Percentiles rank a stretch among this genome's conserved stretches.
These are phyloP conservation scores for Hygrophila difformis DNA, from an alignment of 257 asterid genomes.

Conservation along the genomic window DNA sequence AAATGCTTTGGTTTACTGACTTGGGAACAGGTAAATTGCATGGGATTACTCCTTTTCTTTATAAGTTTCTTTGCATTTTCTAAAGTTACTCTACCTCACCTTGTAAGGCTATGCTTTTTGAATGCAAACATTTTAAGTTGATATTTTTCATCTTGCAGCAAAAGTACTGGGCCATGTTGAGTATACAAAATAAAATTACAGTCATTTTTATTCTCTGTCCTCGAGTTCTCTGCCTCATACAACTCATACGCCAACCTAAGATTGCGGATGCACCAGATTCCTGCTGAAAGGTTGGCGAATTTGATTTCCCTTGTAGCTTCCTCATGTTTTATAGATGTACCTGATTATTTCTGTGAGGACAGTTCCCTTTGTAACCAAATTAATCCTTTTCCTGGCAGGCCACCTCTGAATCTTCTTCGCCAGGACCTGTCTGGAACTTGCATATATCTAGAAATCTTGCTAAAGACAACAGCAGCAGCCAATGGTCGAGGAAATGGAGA, in stretches of 20 bases:
- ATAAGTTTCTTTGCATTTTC: no score
- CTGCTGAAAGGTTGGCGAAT: slow-evolving; percentile 62
- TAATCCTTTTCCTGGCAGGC: slow-evolving; percentile 39
- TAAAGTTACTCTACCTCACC: no score
- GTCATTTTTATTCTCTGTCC: slow-evolving; percentile 61
- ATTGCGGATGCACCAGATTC: slow-evolving; percentile 72
- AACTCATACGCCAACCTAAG: slow-evolving; percentile 81
- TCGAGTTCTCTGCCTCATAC: slow-evolving; percentile 90
- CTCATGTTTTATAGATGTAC: slow-evolving; percentile 10
- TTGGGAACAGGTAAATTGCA: no score
- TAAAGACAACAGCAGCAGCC: slow-evolving; percentile 55
- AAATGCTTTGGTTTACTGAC: no score
- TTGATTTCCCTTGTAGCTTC: slow-evolving; percentile 6
- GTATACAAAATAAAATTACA: slow-evolving; percentile 54
- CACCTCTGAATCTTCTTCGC: slow-evolving; percentile 92
- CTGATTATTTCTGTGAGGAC: not conserved
- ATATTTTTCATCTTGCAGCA: slow-evolving; percentile 50
- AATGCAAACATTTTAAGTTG: no score
- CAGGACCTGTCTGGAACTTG: slow-evolving; percentile 87
- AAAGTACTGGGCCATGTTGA: slow-evolving; percentile 85
- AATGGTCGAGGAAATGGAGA: slow-evolving; percentile 23
- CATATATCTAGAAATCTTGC: slow-evolving; percentile 88
- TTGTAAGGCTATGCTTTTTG: no score
- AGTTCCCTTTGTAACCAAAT: slow-evolving; percentile 5
- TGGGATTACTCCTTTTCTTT: no score